These are phyloP conservation scores for Pleurotus tuber-regium DNA, from an alignment of 768 basidiomycete species.

Conservation along the genomic window DNA sequence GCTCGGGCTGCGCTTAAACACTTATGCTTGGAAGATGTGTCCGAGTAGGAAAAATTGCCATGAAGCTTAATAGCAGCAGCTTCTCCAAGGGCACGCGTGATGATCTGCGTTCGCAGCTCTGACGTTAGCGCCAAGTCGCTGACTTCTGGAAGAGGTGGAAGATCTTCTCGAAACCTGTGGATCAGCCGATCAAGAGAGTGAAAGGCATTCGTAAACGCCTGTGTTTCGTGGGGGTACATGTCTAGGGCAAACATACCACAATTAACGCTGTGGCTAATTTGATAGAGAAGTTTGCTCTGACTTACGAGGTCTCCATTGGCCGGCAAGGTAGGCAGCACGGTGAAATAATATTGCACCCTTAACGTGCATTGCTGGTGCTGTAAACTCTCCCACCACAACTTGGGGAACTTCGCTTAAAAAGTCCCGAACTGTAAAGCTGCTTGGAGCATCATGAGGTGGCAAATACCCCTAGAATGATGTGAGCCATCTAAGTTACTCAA, in stretches of 20 bases:
- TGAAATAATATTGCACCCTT: slow-evolving; percentile 62
- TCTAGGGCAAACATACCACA: slow-evolving; percentile 26
- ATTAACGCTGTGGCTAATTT: background rate
- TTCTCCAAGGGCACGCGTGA: slow-evolving; percentile 49
- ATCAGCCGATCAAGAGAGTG: slow-evolving; percentile 45
- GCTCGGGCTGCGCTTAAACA: slow-evolving; percentile 45
- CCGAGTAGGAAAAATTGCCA: slow-evolving; percentile 41
- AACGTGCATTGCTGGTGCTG: slow-evolving; percentile 39
- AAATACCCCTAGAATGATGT: slow-evolving; percentile 34
- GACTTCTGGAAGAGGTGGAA: background rate
- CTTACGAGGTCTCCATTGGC: slow-evolving; percentile 44
- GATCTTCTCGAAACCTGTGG: slow-evolving; percentile 26
- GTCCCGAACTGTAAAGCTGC: slow-evolving; percentile 45
- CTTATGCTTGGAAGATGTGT: slow-evolving; percentile 38
- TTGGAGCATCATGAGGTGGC: slow-evolving; percentile 40
- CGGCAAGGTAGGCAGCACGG: slow-evolving; percentile 51
- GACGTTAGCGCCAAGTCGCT: background rate
- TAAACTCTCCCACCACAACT: slow-evolving; percentile 30
- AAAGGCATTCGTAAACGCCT: slow-evolving; percentile 42
- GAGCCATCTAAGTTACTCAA: slow-evolving; percentile 9
- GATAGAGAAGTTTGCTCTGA: slow-evolving; percentile 7
- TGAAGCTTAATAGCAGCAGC: slow-evolving; percentile 54
- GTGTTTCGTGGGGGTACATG: slow-evolving; percentile 37
- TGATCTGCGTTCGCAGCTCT: slow-evolving; percentile 29
- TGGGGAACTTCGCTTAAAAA: slow-evolving; percentile 40